Conservation (phyloP, 1,139 yeast genomes). For the Taphrina confusa region DNA sequence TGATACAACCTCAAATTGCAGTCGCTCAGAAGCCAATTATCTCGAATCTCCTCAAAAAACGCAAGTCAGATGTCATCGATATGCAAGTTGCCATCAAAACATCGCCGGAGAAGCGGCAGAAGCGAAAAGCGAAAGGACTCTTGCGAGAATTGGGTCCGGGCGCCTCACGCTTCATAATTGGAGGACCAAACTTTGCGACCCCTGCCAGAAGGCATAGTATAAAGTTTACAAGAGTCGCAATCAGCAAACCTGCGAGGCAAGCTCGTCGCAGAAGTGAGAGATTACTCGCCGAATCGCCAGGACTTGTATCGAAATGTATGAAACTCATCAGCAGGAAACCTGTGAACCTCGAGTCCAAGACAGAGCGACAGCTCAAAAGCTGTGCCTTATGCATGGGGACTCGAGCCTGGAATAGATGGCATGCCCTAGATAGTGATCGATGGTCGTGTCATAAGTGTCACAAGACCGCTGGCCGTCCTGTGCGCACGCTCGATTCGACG, state of each 20-base stretch:
- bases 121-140: constrained; percentile 15
- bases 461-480: no score
- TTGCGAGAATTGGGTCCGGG: constrained; percentile 31
- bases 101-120: background rate
- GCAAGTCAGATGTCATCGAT: background rate
- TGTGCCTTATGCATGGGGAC: constrained; percentile 1
- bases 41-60: background rate
- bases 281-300: background rate
- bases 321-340: background rate
- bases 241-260: background rate
- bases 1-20: background rate
- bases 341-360: background rate
- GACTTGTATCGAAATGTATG: no score
- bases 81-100: background rate
- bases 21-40: background rate
- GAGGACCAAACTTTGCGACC: constrained; percentile 30
- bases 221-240: background rate
- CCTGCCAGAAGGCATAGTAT: constrained; percentile 21
- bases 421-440: background rate
- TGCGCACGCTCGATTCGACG: no score
- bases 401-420: constrained; percentile 12
- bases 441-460: constrained; percentile 23
- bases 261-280: constrained; percentile 7
- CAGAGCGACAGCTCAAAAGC: no score
- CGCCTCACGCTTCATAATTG: constrained; percentile 23